phyloP scores from a whole-genome alignment of 1,284 basidiomycete species.

The Melampsora larici-populina region DNA sequence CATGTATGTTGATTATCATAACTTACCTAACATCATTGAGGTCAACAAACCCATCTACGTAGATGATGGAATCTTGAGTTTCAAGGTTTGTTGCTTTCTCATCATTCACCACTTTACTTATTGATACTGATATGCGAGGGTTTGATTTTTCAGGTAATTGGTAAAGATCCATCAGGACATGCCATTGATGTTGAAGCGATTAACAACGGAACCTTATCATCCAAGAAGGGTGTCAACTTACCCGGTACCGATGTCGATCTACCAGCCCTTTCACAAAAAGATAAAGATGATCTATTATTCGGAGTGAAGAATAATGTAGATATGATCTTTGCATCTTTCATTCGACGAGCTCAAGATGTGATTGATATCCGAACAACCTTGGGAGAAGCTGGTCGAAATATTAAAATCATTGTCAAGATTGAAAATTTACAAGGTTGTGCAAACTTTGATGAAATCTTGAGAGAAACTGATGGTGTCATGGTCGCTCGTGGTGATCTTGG shows the following conservation, averaged over 20 bases:
- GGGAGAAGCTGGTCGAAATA: slow-evolving; percentile 82
- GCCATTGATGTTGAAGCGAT: slow-evolving; percentile 80
- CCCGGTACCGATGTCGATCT: slow-evolving; percentile 98
- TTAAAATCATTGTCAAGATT: slow-evolving; percentile 98
- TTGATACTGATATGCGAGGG: not conserved
- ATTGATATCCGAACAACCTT: slow-evolving; percentile 83
- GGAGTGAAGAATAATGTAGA: slow-evolving; percentile 97
- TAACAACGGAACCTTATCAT: slow-evolving; percentile 90
- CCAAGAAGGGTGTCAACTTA: slow-evolving; percentile 98
- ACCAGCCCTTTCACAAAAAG: slow-evolving; percentile 95
- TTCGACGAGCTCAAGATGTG: slow-evolving; percentile 87
- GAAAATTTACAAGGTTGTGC: slow-evolving; percentile 96
- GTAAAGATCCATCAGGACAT: slow-evolving; percentile 61
- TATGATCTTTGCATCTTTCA: slow-evolving; percentile 98
- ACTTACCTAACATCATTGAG: slow-evolving; percentile 90
- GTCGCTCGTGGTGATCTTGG: slow-evolving; percentile 96
- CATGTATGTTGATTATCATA: slow-evolving; percentile 91
- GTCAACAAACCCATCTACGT: slow-evolving; percentile 95
- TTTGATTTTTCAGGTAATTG: slow-evolving; percentile 23
- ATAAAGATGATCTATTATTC: slow-evolving; percentile 89
- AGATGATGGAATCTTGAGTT: slow-evolving; percentile 72
- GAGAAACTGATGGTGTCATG: slow-evolving; percentile 93
- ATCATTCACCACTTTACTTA: not conserved
- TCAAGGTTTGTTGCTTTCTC: not conserved
- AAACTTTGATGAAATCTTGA: slow-evolving; percentile 95